Evolutionary conservation across 2,329 filamentous ascomycete species (phyloP).

Genomic region (Alternaria conjuncta): DNA sequence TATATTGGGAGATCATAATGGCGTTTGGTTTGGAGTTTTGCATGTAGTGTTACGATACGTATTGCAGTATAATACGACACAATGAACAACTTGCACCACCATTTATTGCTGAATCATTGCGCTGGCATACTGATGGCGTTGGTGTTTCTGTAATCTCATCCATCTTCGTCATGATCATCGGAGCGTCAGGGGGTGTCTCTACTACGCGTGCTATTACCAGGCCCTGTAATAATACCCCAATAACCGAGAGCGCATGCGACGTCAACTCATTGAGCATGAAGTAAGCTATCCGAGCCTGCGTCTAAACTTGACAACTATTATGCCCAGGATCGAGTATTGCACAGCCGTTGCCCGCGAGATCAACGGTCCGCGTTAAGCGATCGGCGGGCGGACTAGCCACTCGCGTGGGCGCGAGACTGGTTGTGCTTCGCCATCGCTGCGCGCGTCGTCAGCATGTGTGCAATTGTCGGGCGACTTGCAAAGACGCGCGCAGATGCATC

Average conservation of each 20-base stretch:
- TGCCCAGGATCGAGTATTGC: not conserved
- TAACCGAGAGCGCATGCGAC: not conserved
- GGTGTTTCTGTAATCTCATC: not conserved
- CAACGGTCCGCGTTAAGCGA: conserved; percentile 1
- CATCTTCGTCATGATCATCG: not conserved
- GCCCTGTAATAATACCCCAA: not conserved
- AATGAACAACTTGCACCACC: conserved; percentile 4
- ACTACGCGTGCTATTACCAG: not conserved
- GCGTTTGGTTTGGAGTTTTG: conserved; percentile 31
- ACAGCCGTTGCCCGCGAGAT: not conserved
- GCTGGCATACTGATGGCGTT: not conserved
- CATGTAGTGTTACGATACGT: conserved; percentile 34
- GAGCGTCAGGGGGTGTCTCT: not conserved
- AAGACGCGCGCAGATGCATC: not conserved
- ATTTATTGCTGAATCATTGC: not conserved
- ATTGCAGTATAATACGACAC: conserved; percentile 24
- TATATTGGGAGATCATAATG: conserved; percentile 21
- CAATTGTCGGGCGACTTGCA: not conserved
- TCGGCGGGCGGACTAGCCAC: not conserved
- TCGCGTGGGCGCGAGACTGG: not conserved
- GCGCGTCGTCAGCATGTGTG: conserved; percentile 25
- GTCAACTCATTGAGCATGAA: not conserved
- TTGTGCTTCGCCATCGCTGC: not conserved
- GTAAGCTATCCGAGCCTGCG: no score
- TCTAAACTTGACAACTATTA: not conserved